Base-by-base conservation (phyloP, 192 early-diverging fungal genomes). In the Backusella australiensis region DNA sequence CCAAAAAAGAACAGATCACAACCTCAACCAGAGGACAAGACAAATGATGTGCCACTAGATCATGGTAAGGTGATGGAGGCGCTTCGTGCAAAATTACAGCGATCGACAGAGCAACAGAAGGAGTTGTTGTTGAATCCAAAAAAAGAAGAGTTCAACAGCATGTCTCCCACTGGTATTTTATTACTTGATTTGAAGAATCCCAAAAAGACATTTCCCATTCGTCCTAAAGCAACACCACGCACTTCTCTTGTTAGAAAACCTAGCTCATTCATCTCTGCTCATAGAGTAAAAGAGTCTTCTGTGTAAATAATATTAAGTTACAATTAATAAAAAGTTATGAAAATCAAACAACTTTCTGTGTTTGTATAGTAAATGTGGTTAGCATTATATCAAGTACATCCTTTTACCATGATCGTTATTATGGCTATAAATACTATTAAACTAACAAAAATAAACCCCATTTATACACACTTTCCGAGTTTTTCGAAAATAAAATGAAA, bases 1-100 rank as follows among this genome's bases (percentile, higher is more conserved):
- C 11, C 70, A 3, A 79, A 79, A 70, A 79, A 79, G 46, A 79
- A 79, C 17, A n/a, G 71, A 63, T 79, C 78, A 5, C 23, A 44
- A 17, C 41, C 36, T 41, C 49, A 53, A 32, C 34, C 49, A 1
- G 32, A 23, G 19, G 53, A 63, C 34, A 65, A 49, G 34, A 6
- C 66, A 26, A 35, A 59, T 15, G 78, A 75, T 44, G 19, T 26
- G 35, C 73, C 39, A 23, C 39, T 79, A 17, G 78, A 79, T 63
- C 80, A 81, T 78, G 76, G 41, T 42, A 74, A 74, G 67, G 80
- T 81, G 0, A 81, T 81, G 80, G 76, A 81, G 32, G 80, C 80
- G 9, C 35, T 81, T 21, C 42, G 77, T 26, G 80, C 80, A 36
- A 81, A 81, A 67, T 39, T 79, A 39, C 70, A 73, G n/a, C 66